Evolutionary conservation across 225 moss, liverwort and hornwort genomes (phyloP), one percentile per base, ranked within the genome.

Genomic region (Pseudoscleropodium purum): DNA sequence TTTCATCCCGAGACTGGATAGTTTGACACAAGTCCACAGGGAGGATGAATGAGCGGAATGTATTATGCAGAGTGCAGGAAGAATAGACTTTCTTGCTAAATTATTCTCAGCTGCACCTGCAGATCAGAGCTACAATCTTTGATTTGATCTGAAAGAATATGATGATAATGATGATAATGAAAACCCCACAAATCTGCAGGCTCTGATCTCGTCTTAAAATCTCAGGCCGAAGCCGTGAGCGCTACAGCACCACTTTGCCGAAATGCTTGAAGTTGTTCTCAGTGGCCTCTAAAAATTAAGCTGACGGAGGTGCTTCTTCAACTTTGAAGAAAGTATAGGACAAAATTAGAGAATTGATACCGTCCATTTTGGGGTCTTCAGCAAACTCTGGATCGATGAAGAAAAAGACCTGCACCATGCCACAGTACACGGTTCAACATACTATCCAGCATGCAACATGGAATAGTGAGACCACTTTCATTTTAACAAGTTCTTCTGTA

Each of bases 321-420:
- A 99, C 96, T 94, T 97, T 97, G 88, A 99, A 99, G 89, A 99
- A 99, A 18, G 99, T 99, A 62, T 99, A 97, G 39, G 99, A 99
- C 86, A 99, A 91, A 83, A 99, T 96, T 59, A 99, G 86, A 45
- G 95, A 95, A 85, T 96, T 99, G 56, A 99, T 96, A 39, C 90
- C 94, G 76, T 97, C 93, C 99, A 99, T 99, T 91, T 97, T 99
- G 21, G 97, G 96, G 92, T 97, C 96, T 13, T 94, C 85, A 45
- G 93, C 95, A 84, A 99, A 99, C 85, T 97, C 97, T n/a, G 97
- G 96, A 89, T 99, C 99, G 36, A 99, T 93, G 86, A 97, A 99
- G 88, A 99, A 99, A 88, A 97, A 93, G 13, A 99, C 96, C 98
- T 99, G 93, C 92, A 91, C 66, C 82, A 85, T 84, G 82, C 59